These are phyloP conservation scores for Amauroascus niger DNA, from an alignment of 2,329 filamentous ascomycete genomes.

Conservation along the genomic window DNA sequence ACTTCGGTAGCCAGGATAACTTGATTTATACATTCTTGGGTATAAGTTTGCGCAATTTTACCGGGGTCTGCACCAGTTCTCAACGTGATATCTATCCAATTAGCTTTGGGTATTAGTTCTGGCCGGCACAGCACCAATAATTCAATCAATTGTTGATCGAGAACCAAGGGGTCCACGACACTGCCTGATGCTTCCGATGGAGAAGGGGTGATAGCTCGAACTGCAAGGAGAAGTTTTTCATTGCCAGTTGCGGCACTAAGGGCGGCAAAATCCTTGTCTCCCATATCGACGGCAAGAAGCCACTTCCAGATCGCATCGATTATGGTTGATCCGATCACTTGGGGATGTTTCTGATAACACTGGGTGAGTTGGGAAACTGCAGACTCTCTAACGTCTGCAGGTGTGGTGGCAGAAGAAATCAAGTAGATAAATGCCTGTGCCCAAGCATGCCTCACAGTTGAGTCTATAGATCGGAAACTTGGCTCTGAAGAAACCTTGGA, in stretches of 20 bases:
- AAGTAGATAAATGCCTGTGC: constrained; percentile 75
- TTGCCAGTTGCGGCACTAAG: constrained; percentile 55
- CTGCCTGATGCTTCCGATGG: constrained; percentile 23
- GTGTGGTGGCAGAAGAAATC: constrained; percentile 53
- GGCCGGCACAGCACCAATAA: constrained; percentile 68
- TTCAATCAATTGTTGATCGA: constrained; percentile 63
- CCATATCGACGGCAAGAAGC: constrained; percentile 55
- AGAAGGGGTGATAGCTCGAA: constrained; percentile 38
- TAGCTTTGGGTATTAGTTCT: constrained; percentile 64
- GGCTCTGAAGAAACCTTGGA: constrained; percentile 51
- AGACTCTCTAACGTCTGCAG: constrained; percentile 54
- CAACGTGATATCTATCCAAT: constrained; percentile 85
- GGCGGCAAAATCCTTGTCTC: constrained; percentile 70
- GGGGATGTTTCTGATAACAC: constrained; percentile 54
- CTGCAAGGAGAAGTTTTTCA: constrained; percentile 51
- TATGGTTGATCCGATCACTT: constrained; percentile 52
- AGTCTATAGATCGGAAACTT: constrained; percentile 40
- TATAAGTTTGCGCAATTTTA: constrained; percentile 55
- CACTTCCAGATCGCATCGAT: constrained; percentile 70
- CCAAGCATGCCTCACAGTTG: constrained; percentile 57
- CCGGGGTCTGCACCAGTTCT: constrained; percentile 75
- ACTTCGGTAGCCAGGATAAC: constrained; percentile 53
- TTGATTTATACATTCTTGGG: constrained; percentile 57
- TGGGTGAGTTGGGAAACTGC: constrained; percentile 52
- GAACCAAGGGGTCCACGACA: constrained; percentile 38